These are phyloP conservation scores for Platanus orientalis DNA, from an alignment of 164 flowering plant species.

Conservation along the genomic window DNA sequence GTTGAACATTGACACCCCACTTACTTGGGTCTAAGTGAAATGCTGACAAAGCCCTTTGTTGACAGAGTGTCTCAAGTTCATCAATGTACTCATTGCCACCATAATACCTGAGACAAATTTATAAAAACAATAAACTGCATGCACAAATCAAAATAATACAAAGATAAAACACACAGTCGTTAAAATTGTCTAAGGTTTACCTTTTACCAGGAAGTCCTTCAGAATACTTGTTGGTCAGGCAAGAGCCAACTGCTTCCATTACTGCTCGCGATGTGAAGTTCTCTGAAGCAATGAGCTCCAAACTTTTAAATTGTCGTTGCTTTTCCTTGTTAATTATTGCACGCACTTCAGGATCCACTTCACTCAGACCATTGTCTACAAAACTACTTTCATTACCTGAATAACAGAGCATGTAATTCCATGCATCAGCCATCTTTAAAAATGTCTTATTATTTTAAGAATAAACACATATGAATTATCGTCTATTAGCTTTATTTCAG, in stretches of 20 bases:
- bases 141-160: background rate
- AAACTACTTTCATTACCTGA: slow-evolving; percentile 47
- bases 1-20: slow-evolving; percentile 99
- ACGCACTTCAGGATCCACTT: no score
- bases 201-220: slow-evolving; percentile 99
- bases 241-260: slow-evolving; percentile 97
- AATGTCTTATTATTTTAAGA: background rate
- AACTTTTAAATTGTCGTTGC: slow-evolving; percentile 71
- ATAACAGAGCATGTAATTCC: slow-evolving; percentile 5
- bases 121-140: slow-evolving; percentile 4
- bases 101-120: slow-evolving; percentile 53
- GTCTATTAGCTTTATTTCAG: background rate
- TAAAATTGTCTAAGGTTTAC: slow-evolving; percentile 25
- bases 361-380: slow-evolving; percentile 45
- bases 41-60: slow-evolving; percentile 80
- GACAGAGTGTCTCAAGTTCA: slow-evolving; percentile 85
- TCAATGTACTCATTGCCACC: slow-evolving; percentile 98
- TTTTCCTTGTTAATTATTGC: slow-evolving; percentile 85
- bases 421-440: background rate
- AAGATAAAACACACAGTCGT: background rate
- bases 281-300: slow-evolving; percentile 96
- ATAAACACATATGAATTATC: background rate
- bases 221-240: slow-evolving; percentile 93
- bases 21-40: slow-evolving; percentile 63
- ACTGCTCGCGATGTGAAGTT: slow-evolving; percentile 95